phyloP scores from a whole-genome alignment of 305 asterid species.

The Fraxinus platypoda region DNA sequence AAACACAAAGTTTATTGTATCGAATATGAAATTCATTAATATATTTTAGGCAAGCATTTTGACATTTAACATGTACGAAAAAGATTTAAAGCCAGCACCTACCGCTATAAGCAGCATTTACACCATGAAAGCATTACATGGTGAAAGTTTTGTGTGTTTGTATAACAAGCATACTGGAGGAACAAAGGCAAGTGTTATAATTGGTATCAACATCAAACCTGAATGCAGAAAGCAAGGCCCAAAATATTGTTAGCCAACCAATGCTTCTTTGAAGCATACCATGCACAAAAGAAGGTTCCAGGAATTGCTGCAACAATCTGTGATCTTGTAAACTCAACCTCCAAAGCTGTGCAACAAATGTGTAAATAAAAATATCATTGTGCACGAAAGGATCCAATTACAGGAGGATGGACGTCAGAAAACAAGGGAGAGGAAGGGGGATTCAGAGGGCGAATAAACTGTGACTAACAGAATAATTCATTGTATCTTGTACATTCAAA shows the following conservation, averaged over 20 bases:
- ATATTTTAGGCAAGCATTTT: not conserved
- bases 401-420: not conserved
- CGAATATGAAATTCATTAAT: not conserved
- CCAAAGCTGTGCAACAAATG: conserved; percentile 66
- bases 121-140: not conserved
- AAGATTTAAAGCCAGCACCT: not conserved
- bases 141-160: not conserved
- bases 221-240: conserved; percentile 94
- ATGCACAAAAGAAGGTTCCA: conserved; percentile 83
- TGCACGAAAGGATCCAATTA: not conserved
- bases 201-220: conserved; percentile 41
- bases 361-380: conserved; percentile 28
- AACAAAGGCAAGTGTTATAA: not conserved
- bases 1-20: not conserved
- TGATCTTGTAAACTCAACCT: conserved; percentile 84
- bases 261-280: conserved; percentile 95
- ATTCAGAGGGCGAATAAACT: not conserved
- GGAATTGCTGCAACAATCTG: conserved; percentile 83
- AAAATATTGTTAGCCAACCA: conserved; percentile 93
- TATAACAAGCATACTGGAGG: not conserved
- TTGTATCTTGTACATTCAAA: not conserved
- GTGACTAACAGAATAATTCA: not conserved
- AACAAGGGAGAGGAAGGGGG: not conserved
- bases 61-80: not conserved
- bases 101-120: not conserved